Base-by-base conservation (phyloP, 225 moss, liverwort and hornwort species). In the Asterella californica region DNA sequence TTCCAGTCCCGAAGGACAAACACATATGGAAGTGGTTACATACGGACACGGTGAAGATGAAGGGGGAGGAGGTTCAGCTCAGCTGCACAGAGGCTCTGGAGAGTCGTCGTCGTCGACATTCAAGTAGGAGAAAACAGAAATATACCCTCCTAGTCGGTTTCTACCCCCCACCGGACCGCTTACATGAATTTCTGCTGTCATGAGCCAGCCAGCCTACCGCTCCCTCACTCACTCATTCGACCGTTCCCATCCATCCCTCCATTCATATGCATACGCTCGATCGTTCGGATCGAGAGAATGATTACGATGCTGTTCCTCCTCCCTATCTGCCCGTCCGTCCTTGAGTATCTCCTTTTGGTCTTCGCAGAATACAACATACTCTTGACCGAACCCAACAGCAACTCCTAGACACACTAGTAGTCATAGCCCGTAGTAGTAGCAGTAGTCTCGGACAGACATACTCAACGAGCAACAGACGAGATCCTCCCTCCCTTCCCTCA, bases 1-100 rank as follows among this genome's bases (percentile, higher is more conserved):
- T 54, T 47, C 60, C 46, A 50, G 47, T 55, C 22, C 14, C 53
- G 25, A 68, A 79, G 79, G 79, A 79, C 79, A 70, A 52, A 53
- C 6, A 34, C 47, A 45, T 30, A 17, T 59, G 37, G 38, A 77
- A 38, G 79, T 70, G 34, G 79, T 79, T 79, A 79, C 42, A 79
- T 79, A 79, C 79, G 79, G 79, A 79, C 79, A 36, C 10, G 42
- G 42, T 45, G 42, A 70, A 71, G 71, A 14, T 48, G 47, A 71
- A 71, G 70, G n/a, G n/a, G n/a, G n/a, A 42, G 42, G 42, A 42
- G 42, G 42, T 25, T 21, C n/a, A 5, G n/a, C 61, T 61, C 61
- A 61, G 61, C n/a, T 61, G n/a, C n/a, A 5, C 61, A n/a, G n/a
- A 25, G 42, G n/a, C 61, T 25, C 59, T 21, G 6, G 22, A 59